phyloP scores from a whole-genome alignment of 345 rosid species.

The Erodium maritimum region DNA sequence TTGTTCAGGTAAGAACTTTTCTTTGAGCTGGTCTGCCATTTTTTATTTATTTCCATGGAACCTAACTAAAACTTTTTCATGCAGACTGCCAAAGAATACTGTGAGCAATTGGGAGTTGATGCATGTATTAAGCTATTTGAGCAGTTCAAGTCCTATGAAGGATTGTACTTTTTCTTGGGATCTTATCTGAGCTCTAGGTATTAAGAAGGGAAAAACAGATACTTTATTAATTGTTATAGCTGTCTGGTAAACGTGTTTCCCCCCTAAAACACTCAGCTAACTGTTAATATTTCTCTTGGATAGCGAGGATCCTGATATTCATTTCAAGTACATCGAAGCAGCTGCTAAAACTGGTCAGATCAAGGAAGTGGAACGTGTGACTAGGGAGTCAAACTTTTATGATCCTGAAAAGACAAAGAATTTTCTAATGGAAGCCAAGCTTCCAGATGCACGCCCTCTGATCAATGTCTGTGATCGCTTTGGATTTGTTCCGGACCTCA shows the following conservation, averaged over 20 bases:
- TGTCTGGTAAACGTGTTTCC: too few species aligned
- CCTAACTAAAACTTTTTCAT: constrained; percentile 5
- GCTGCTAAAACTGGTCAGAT: constrained; percentile 95
- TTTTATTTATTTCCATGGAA: too few species aligned
- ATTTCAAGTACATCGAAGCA: constrained; percentile 94
- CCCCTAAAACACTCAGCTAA: too few species aligned
- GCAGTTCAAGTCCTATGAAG: constrained; percentile 94
- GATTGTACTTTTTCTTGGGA: constrained; percentile 87
- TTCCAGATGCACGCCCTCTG: constrained; percentile 94
- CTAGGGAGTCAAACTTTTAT: constrained; percentile 90
- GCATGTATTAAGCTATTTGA: constrained; percentile 85
- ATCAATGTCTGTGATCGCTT: constrained; percentile 97
- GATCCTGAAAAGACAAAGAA: constrained; percentile 95
- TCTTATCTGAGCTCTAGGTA: constrained; percentile 90
- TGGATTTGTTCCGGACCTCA: constrained; percentile 90
- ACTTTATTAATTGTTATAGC: background rate
- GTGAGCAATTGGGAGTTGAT: constrained; percentile 92
- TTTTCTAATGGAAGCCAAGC: constrained; percentile 97
- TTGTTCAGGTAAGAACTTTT: constrained; percentile 50
- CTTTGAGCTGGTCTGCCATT: too few species aligned
- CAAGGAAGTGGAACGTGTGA: constrained; percentile 99
- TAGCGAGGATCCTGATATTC: constrained; percentile 98
- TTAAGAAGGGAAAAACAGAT: constrained; percentile 6
- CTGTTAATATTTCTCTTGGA: too few species aligned
- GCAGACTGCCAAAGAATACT: constrained; percentile 91